A percentile compares a stretch with the other conserved stretches of the same genome.
phyloP scores from a whole-genome alignment of 1,139 yeast genomes.

The Candida labiduridarum region DNA sequence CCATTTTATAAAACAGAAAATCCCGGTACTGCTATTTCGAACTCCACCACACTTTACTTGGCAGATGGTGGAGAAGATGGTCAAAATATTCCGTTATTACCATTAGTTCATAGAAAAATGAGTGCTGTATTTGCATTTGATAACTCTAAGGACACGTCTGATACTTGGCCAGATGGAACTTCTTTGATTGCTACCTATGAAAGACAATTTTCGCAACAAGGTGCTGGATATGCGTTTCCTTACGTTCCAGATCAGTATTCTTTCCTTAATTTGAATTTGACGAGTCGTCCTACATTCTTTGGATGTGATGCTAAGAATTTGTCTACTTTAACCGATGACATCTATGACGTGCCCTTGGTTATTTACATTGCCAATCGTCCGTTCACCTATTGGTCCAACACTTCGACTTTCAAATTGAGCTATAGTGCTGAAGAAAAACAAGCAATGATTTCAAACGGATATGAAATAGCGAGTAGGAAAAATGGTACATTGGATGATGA shows the following conservation, averaged over 20 bases:
- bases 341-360: slow-evolving; percentile 39
- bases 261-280: slow-evolving; percentile 37
- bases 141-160: slow-evolving; percentile 28
- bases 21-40: slow-evolving; percentile 16
- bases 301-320: slow-evolving; percentile 46
- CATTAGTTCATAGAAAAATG: slow-evolving; percentile 27
- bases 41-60: slow-evolving; percentile 24
- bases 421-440: slow-evolving; percentile 38
- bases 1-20: slow-evolving; percentile 43
- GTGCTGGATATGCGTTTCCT: slow-evolving; percentile 32
- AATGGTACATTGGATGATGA: slow-evolving; percentile 39
- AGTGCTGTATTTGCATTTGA: slow-evolving; percentile 35
- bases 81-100: slow-evolving; percentile 33
- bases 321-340: slow-evolving; percentile 36
- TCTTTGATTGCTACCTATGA: slow-evolving; percentile 34
- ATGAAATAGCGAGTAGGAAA: slow-evolving; percentile 31
- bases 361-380: slow-evolving; percentile 46
- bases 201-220: slow-evolving; percentile 36
- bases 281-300: slow-evolving; percentile 46
- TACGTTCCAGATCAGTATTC: slow-evolving; percentile 38
- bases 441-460: slow-evolving; percentile 43
- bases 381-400: slow-evolving; percentile 37
- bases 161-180: slow-evolving; percentile 39
- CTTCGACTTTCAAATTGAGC: slow-evolving; percentile 36
- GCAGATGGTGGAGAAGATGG: slow-evolving; percentile 37